phyloP scores from a whole-genome alignment of 192 early-diverging fungal species.

The Fimicolochytrium jonesii region DNA sequence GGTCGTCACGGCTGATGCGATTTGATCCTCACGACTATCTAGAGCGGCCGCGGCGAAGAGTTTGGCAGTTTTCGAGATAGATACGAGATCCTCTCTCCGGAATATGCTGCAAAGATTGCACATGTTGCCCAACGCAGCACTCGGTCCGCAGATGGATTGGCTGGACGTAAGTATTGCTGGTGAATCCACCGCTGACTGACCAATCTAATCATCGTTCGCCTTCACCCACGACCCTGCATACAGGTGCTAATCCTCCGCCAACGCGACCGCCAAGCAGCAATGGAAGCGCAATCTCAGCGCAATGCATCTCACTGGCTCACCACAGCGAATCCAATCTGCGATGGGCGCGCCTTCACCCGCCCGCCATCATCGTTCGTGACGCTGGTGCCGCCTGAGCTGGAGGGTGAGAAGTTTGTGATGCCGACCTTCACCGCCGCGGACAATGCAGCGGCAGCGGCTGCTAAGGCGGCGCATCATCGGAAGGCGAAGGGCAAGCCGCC shows the following conservation, averaged over 20 bases:
- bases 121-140: constrained; percentile 21
- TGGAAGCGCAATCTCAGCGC: not conserved
- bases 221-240: not conserved
- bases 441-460: not conserved
- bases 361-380: constrained; percentile 16
- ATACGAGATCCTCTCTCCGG: constrained; percentile 28
- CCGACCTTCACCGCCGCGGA: not conserved
- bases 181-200: not conserved
- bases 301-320: not conserved
- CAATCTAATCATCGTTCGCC: not conserved
- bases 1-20: constrained; percentile 19
- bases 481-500: too few species aligned
- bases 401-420: constrained; percentile 13
- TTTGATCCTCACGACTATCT: constrained; percentile 5
- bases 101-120: constrained; percentile 30
- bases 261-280: constrained; percentile 3
- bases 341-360: not conserved
- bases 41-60: constrained; percentile 33
- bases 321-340: not conserved
- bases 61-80: constrained; percentile 32
- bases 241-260: constrained; percentile 16
- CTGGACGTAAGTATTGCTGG: constrained; percentile 30
- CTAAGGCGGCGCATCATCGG: too few species aligned
- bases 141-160: constrained; percentile 6
- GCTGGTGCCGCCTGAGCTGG: constrained; percentile 18